A percentile compares a stretch with the other conserved stretches of the same genome.
These are phyloP conservation scores for Lentinula sp. DNA, from an alignment of 768 basidiomycete species.

Conservation along the genomic window DNA sequence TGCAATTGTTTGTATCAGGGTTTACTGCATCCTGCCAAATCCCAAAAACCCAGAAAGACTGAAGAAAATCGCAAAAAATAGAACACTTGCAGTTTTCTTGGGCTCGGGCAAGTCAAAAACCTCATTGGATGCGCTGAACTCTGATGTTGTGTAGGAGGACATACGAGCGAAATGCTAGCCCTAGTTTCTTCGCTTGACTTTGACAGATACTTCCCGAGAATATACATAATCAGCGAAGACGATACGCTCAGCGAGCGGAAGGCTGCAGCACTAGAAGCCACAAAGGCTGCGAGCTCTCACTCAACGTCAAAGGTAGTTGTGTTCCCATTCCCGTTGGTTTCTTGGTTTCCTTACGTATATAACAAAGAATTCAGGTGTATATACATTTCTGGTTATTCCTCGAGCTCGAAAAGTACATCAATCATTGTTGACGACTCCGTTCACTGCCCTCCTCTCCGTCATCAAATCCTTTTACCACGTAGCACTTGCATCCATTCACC, in stretches of 20 bases:
- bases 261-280: constrained; percentile 56
- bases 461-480: constrained; percentile 55
- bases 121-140: not conserved
- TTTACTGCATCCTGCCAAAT: not conserved
- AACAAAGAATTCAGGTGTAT: constrained; percentile 15
- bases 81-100: constrained; percentile 73
- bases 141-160: constrained; percentile 61
- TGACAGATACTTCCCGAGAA: constrained; percentile 65
- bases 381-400: constrained; percentile 64
- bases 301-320: not conserved
- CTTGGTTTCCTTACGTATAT: not conserved
- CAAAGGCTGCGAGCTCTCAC: constrained; percentile 17
- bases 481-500: constrained; percentile 25
- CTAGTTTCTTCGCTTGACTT: constrained; percentile 72
- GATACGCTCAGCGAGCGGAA: constrained; percentile 76
- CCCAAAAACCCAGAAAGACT: not conserved
- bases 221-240: constrained; percentile 78
- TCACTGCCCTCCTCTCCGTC: constrained; percentile 61
- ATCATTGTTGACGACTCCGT: constrained; percentile 59
- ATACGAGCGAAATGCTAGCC: constrained; percentile 81
- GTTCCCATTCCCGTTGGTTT: not conserved
- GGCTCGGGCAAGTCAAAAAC: constrained; percentile 66
- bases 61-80: not conserved
- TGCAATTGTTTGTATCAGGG: not conserved
- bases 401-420: constrained; percentile 89